A percentile compares a stretch with the other conserved stretches of the same genome.
phyloP scores from a whole-genome alignment of 768 basidiomycete species.

The Mycena vulgaris region DNA sequence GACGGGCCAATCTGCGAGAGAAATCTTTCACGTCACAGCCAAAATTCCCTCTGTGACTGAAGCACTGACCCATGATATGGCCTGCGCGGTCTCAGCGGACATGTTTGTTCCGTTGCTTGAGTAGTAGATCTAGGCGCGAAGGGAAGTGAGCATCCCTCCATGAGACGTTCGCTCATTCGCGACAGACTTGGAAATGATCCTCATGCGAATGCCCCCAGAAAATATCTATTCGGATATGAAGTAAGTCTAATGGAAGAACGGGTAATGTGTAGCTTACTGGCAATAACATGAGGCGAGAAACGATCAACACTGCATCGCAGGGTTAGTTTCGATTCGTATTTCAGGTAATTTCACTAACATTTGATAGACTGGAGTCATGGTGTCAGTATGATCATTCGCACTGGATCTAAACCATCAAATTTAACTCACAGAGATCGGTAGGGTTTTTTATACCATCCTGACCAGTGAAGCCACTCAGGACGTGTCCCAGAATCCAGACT shows the following conservation, averaged over 20 bases:
- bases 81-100: slow-evolving; percentile 26
- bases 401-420: not conserved
- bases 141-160: slow-evolving; percentile 42
- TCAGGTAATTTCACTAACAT: slow-evolving; percentile 49
- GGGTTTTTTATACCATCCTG: slow-evolving; percentile 86
- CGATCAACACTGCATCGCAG: slow-evolving; percentile 71
- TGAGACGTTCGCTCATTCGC: slow-evolving; percentile 71
- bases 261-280: slow-evolving; percentile 62
- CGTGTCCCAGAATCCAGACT: slow-evolving; percentile 72
- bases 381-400: slow-evolving; percentile 12
- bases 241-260: slow-evolving; percentile 23
- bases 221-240: slow-evolving; percentile 60
- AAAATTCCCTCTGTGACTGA: slow-evolving; percentile 19
- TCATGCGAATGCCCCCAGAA: slow-evolving; percentile 75
- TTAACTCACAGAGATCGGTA: slow-evolving; percentile 75
- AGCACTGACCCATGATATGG: slow-evolving; percentile 51
- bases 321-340: slow-evolving; percentile 11
- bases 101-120: slow-evolving; percentile 34
- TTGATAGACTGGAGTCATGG: slow-evolving; percentile 51
- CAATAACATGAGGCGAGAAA: slow-evolving; percentile 83
- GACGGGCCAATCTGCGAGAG: slow-evolving; percentile 73
- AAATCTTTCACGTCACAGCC: slow-evolving; percentile 5
- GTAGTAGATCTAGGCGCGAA: slow-evolving; percentile 58
- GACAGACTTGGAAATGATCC: slow-evolving; percentile 44
- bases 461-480: slow-evolving; percentile 61